A percentile compares a stretch with the other conserved stretches of the same genome.
Evolutionary conservation across 164 flowering plant genomes (phyloP).

Genomic region (Paratinospora sagittata): DNA sequence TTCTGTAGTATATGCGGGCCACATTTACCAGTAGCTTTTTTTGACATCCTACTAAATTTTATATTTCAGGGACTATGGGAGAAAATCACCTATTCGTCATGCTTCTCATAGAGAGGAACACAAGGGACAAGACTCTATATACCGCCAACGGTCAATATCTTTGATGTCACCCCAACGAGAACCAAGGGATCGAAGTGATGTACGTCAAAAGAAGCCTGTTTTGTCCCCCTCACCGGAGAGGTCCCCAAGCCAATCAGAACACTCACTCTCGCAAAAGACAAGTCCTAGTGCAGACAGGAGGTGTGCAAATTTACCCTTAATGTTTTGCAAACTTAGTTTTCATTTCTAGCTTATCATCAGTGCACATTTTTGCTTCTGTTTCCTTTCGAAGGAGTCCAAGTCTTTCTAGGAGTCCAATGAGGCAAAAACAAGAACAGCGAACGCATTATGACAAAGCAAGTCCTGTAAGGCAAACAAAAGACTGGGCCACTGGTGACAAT

Average conservation of each 20-base stretch:
- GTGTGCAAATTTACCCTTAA: constrained; percentile 19
- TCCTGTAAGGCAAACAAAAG: constrained; percentile 27
- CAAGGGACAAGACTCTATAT: constrained; percentile 20
- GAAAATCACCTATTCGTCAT: constrained; percentile 30
- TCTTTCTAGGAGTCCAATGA: constrained; percentile 29
- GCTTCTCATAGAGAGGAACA: constrained; percentile 23
- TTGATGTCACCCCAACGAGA: constrained; percentile 56
- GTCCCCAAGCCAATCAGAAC: constrained; percentile 33
- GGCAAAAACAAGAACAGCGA: constrained; percentile 25
- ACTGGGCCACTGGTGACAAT: constrained; percentile 21
- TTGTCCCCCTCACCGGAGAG: constrained; percentile 30
- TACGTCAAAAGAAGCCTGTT: constrained; percentile 15
- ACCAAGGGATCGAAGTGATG: constrained; percentile 16
- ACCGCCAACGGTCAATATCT: constrained; percentile 31
- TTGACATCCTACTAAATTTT: neutral
- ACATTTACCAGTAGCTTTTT: neutral
- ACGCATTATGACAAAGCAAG: constrained; percentile 22
- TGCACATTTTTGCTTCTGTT: neutral
- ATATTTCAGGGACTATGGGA: constrained; percentile 27
- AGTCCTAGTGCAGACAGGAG: constrained; percentile 39
- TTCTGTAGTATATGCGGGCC: neutral
- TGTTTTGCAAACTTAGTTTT: neutral
- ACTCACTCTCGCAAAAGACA: constrained; percentile 28
- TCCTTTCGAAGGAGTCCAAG: constrained; percentile 23
- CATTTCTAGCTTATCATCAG: neutral